Base-by-base conservation (phyloP, 2,329 filamentous ascomycete species). In the Colletotrichum sp. region DNA sequence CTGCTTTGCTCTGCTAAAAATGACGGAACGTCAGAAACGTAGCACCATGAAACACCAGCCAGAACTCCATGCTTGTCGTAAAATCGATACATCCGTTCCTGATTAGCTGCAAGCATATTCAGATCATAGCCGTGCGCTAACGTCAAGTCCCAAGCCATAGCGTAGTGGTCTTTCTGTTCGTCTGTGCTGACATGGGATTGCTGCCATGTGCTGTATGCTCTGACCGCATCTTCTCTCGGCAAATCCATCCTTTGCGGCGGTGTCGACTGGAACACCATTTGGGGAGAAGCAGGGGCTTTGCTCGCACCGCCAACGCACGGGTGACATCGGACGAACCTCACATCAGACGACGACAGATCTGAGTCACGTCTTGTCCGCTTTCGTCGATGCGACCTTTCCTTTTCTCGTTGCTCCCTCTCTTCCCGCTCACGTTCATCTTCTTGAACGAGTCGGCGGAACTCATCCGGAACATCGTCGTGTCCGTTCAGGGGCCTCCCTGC, bases 381-480 rank as follows among this genome's bases (percentile, higher is more conserved):
- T 6, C 57, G 21, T 24, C 29, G 21, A 38, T 15, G 6, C 31
- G 5, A 33, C 24, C 29, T 65, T 15, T 65, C 58, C 58, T 16
- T 27, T 54, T 76, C 72, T 43, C 65, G 65, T 43, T 62, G 57
- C 34, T 72, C 72, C 29, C 72, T 66, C 34, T 65, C 51, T 62
- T 76, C 34, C 51, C 36, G 54, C 64, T 76, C 63, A 21, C 75
- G 72, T 61, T 74, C 55, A 27, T 72, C 69, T 55, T 74, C 69
- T 21, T 63, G 33, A 15, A 76, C 68, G 8, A 72, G 29, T 54
- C 65, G 69, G 33, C 69, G 69, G 27, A 76, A 75, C 5, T 57
- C 67, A 12, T 72, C 69, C 8, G 55, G 72, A 57, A 75, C 66
- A 70, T 76, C 69, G 16, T 76, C 72, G 11, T 76, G 69, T 43